Evolutionary conservation across 805 yeast genomes (phyloP), one percentile per base, ranked within the genome.

Genomic region (Zygosaccharomyces lentus): DNA sequence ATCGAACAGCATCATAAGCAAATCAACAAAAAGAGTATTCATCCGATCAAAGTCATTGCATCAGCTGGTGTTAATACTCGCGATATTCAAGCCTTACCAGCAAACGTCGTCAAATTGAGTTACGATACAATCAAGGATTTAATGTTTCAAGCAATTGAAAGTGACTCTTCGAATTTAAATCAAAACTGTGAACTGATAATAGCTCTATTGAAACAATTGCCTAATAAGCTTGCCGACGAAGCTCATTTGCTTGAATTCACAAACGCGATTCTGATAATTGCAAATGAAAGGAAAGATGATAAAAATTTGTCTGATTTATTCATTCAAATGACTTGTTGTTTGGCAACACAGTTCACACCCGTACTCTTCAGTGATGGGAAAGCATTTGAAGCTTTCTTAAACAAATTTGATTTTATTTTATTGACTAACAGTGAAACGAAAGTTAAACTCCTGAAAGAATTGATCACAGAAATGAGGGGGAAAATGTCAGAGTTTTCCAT

Each of bases 21-120:
- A 12, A 13, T 23, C 9, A 26, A 6, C 12, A 44, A 37, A 13
- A 50, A 31, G 12, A 46, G 45, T 12, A 40, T 41, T 34, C 53
- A 52, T 24, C 47, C 57, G 0, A 37, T 59, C n/a, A 57, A 49
- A 45, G 61, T 59, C 1, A 51, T 61, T 19, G 61, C 61, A 9
- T 51, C 65, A 2, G 45, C 35, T 1, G 66, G 65, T 23, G 50
- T 58, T 2, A 35, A 44, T 2, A 15, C 43, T 2, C 46, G 37
- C 2, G 61, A 61, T 16, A 55, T 60, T 21, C 40, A 46, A n/a
- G 47, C 58, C 1, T 26, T 58, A 15, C 45, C 55, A 9, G 23
- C 42, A 12, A 32, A 29, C 10, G 15, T 45, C n/a, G 30, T 50
- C 25, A 43, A 45, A 19, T 19, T 24, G 5, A 41, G 41, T 17